Conservation (phyloP, 1,284 basidiomycete genomes). For the Uromyces viciae-fabae region DNA sequence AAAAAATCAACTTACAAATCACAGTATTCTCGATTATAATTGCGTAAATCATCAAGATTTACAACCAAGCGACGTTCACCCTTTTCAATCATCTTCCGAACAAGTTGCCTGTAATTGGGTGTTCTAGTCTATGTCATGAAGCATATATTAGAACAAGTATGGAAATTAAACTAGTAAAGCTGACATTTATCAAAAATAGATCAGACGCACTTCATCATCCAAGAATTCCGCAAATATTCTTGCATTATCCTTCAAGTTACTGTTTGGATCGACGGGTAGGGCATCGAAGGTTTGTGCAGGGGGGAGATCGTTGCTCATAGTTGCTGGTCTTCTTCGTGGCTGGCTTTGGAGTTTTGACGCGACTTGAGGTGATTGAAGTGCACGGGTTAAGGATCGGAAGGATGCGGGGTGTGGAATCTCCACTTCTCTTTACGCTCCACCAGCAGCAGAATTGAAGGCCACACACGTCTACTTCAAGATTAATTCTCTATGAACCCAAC, state of each 20-base stretch:
- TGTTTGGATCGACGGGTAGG: constrained; percentile 11
- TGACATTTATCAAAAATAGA: constrained; percentile 17
- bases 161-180: constrained; percentile 18
- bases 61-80: constrained; percentile 86
- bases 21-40: constrained; percentile 75
- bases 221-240: constrained; percentile 84
- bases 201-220: constrained; percentile 65
- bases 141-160: too few species aligned
- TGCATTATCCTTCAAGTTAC: constrained; percentile 44
- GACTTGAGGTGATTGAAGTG: too few species aligned
- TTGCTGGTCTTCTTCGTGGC: neutral
- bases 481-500: too few species aligned
- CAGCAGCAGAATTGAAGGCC: too few species aligned
- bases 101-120: constrained; percentile 78
- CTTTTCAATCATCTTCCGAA: constrained; percentile 75
- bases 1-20: constrained; percentile 57
- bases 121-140: constrained; percentile 47
- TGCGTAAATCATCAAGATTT: constrained; percentile 93
- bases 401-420: too few species aligned
- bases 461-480: too few species aligned
- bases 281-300: constrained; percentile 12
- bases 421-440: too few species aligned
- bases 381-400: too few species aligned
- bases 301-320: neutral
- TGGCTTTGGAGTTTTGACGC: too few species aligned